Conservation (phyloP, 2,329 filamentous ascomycete species). For the Didymella keratinophila region DNA sequence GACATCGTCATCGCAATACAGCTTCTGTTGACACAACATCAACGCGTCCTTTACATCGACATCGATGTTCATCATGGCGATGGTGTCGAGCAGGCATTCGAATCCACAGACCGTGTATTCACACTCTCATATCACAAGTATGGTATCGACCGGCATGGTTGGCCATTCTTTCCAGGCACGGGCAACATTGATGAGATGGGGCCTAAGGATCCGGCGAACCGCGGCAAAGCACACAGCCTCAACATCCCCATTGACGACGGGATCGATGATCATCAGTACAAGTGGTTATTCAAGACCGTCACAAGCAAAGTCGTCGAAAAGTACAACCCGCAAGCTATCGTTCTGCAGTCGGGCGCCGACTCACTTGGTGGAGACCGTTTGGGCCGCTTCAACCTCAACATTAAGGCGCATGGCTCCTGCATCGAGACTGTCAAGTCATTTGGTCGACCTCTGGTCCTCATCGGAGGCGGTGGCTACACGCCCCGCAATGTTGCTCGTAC, state of each 20-base stretch:
- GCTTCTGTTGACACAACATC: conserved; percentile 80
- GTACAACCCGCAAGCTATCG: conserved; percentile 90
- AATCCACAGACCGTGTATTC: conserved; percentile 87
- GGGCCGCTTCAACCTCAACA: conserved; percentile 95
- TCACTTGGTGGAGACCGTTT: conserved; percentile 91
- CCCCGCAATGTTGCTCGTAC: conserved; percentile 94
- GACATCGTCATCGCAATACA: conserved; percentile 95
- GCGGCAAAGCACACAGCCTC: conserved; percentile 86
- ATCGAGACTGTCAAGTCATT: conserved; percentile 87
- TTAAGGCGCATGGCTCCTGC: conserved; percentile 91
- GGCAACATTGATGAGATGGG: conserved; percentile 88
- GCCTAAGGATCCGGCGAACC: conserved; percentile 81
- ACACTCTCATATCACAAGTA: conserved; percentile 98
- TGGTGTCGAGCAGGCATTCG: conserved; percentile 90
- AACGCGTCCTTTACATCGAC: conserved; percentile 92
- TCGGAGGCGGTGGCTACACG: conserved; percentile 95
- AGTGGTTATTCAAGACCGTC: conserved; percentile 81
- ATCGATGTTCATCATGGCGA: conserved; percentile 94
- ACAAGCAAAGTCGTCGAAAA: conserved; percentile 79
- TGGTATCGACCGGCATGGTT: conserved; percentile 66
- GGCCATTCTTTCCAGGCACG: conserved; percentile 86
- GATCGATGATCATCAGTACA: conserved; percentile 90
- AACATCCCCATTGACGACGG: conserved; percentile 92
- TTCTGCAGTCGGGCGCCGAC: conserved; percentile 94
- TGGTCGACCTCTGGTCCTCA: conserved; percentile 81